Evolutionary conservation across 108 stramenopile species (phyloP).

Genomic region (Fragilariopsis cylindrus): DNA sequence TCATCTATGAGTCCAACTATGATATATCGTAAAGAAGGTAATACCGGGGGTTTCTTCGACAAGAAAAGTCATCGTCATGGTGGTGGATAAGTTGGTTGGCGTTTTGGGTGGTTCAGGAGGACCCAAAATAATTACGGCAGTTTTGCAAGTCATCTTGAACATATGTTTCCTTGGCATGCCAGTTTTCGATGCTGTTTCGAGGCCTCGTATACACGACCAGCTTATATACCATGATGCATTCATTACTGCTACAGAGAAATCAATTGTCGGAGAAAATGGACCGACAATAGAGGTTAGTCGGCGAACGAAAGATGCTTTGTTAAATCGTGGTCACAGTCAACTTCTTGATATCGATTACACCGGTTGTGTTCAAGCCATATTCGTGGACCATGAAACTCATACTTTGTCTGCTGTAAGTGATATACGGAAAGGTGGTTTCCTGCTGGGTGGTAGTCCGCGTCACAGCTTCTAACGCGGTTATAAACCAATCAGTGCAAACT

Average conservation of each 20-base stretch:
- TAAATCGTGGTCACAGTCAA: slow-evolving; percentile 44
- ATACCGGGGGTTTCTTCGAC: slow-evolving; percentile 1
- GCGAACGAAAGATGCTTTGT: slow-evolving; percentile 47
- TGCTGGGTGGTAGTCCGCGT: slow-evolving; percentile 49
- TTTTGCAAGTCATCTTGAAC: slow-evolving; percentile 72
- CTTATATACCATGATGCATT: slow-evolving; percentile 63
- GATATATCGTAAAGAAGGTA: slow-evolving; percentile 45
- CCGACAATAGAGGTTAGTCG: slow-evolving; percentile 42
- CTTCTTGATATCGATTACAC: slow-evolving; percentile 57
- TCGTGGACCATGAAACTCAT: slow-evolving; percentile 61
- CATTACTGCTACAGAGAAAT: slow-evolving; percentile 42
- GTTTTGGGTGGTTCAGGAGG: slow-evolving; percentile 77
- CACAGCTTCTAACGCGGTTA: no score
- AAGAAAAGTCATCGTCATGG: background rate
- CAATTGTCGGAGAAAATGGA: slow-evolving; percentile 36
- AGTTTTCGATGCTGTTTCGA: slow-evolving; percentile 52
- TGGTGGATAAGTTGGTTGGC: slow-evolving; percentile 40
- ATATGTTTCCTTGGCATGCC: slow-evolving; percentile 60
- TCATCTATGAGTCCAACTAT: slow-evolving; percentile 87
- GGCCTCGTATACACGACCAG: slow-evolving; percentile 80
- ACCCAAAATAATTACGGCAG: slow-evolving; percentile 81
- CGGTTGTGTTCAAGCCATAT: slow-evolving; percentile 72
- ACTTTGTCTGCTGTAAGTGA: slow-evolving; percentile 65
- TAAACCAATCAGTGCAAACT: no score
- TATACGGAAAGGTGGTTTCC: slow-evolving; percentile 76